Base-by-base conservation (phyloP, 1,139 yeast species). In the Saccharomyces hybrid region DNA sequence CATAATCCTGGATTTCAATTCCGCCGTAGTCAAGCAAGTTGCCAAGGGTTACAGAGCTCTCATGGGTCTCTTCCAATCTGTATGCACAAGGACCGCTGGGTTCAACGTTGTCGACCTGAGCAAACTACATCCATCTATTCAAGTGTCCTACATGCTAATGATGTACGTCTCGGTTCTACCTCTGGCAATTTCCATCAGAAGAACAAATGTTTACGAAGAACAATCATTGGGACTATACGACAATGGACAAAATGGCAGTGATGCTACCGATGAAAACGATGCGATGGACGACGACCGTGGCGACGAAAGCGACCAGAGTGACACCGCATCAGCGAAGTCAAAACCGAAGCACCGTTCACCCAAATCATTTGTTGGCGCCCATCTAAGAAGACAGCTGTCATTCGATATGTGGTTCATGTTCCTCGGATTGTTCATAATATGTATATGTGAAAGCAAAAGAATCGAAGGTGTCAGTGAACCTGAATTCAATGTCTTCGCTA, bases 401-500 rank as follows among this genome's bases (percentile, higher is more conserved):
- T 89, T 87, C 70, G 99, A 93, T 73, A 74, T 93, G 64, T 93
- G 99, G 99, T 93, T 86, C 70, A 77, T 93, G 34, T 87, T 88
- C 64, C 71, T 93, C 60, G 97, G 96, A 0, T 72, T 91, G 31
- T 89, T 93, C 65, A 78, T 93, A 50, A 82, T 93, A 49, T 87
- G 96, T 65, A 83, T 91, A 52, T 87, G 88, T 44, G 98, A 93
- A 66, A 88, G 91, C 31, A 71, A 75, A 4, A 79, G 79, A 58
- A 74, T 93, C 46, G 65, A 71, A 50, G 75, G 76, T 51, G 64
- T 73, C 4, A 69, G 72, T 46, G 73, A 75, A 50, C 69, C 75
- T 11, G 72, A 79, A 3, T 88, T 91, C 65, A 75, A 82, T 5
- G 81, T 88, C 16, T 93, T 91, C 69, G 75, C 81, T 6, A 75